Evolutionary conservation across 345 rosid species (phyloP).

Genomic region (Lepidium aucheri): DNA sequence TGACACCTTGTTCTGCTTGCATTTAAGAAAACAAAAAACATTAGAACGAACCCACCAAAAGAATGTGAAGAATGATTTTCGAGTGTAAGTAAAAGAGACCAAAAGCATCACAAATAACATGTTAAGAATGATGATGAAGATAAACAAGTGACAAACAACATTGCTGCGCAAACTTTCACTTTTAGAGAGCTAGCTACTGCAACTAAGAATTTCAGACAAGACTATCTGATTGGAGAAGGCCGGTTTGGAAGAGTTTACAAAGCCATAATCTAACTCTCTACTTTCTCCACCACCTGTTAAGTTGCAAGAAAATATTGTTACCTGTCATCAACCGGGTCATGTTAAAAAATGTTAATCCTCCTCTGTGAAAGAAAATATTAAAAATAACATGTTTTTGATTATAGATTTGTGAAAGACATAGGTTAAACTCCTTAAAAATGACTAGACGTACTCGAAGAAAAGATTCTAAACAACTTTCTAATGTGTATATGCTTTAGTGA

Average conservation of each 20-base stretch:
- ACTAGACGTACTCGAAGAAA: background rate
- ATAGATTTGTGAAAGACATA: too few species aligned
- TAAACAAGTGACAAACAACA: conserved; percentile 31
- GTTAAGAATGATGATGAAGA: conserved; percentile 22
- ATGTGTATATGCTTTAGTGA: conserved; percentile 1
- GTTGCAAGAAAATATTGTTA: conserved; percentile 5
- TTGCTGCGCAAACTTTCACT: conserved; percentile 68
- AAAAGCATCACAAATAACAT: too few species aligned
- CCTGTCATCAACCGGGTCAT: too few species aligned
- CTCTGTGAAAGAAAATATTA: too few species aligned
- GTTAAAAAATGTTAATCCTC: too few species aligned
- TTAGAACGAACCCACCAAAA: too few species aligned
- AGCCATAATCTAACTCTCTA: conserved; percentile 78
- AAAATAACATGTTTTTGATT: too few species aligned
- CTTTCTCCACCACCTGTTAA: conserved; percentile 56
- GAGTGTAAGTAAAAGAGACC: too few species aligned
- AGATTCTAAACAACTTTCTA: background rate
- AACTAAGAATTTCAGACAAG: conserved; percentile 79
- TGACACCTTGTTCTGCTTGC: too few species aligned
- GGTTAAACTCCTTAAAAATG: background rate
- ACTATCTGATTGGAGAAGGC: conserved; percentile 89
- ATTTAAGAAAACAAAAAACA: too few species aligned
- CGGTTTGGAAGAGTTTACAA: conserved; percentile 94
- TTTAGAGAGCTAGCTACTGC: conserved; percentile 82
- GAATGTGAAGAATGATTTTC: too few species aligned